Evolutionary conservation across 345 rosid genomes (phyloP).

Genomic region (Lepidium sativum): DNA sequence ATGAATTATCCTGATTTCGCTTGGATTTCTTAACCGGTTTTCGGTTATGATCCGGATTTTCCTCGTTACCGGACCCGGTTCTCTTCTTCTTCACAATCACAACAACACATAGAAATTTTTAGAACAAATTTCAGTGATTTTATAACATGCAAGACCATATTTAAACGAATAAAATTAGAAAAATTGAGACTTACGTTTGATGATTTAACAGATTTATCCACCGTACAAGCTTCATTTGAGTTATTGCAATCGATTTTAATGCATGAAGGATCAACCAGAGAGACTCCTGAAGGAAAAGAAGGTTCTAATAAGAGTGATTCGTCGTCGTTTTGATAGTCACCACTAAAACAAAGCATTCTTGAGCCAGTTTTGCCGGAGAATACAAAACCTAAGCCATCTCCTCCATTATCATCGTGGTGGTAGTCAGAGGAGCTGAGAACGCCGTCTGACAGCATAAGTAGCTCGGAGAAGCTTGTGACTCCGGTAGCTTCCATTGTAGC

Average conservation of each 20-base stretch:
- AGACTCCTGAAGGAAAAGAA: constrained; percentile 8
- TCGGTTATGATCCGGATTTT: constrained; percentile 15
- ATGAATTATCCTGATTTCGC: constrained; percentile 36
- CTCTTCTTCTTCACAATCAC: constrained; percentile 43
- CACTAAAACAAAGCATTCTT: constrained; percentile 77
- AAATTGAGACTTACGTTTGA: constrained; percentile 9
- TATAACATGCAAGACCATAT: constrained; percentile 5
- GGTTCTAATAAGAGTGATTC: constrained; percentile 20
- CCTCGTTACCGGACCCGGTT: constrained; percentile 27
- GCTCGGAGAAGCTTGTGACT: constrained; percentile 50
- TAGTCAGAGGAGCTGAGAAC: constrained; percentile 16
- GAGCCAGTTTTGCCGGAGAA: constrained; percentile 34
- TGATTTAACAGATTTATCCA: constrained; percentile 2
- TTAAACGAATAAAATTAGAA: background rate
- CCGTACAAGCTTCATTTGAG: background rate
- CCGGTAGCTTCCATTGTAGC: constrained; percentile 11
- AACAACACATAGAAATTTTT: background rate
- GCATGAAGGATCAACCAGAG: constrained; percentile 22
- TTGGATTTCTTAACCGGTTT: constrained; percentile 41
- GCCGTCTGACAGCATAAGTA: constrained; percentile 41
- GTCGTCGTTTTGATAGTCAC: constrained; percentile 25
- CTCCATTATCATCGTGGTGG: background rate
- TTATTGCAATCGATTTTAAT: constrained; percentile 3
- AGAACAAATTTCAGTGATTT: background rate
- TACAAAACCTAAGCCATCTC: constrained; percentile 17